Evolutionary conservation across 345 rosid genomes (phyloP), one percentile per base, ranked within the genome.

Genomic region (Moringa oleifera): DNA sequence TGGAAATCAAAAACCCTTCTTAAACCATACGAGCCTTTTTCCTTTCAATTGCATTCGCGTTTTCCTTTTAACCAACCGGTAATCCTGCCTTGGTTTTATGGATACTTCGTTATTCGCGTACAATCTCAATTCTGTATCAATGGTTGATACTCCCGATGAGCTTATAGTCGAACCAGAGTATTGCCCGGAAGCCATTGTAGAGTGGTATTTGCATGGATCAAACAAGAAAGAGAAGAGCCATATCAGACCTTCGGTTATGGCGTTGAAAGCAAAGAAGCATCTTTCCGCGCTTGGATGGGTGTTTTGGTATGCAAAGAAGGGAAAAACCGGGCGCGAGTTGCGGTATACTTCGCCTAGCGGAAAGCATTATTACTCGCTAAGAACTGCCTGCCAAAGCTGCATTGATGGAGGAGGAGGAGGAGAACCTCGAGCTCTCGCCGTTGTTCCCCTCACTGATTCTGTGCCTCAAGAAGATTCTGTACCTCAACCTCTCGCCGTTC

Each of bases 281-380:
- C 78, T 69, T 10, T 28, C 9, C 0, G 23, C 33, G 1, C 9
- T 47, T 36, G 78, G 73, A 0, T 61, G 78, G 78, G 17, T 0
- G 6, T 21, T 65, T 2, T 53, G 46, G 54, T 23, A 23, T 17
- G 41, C 13, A 4, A 3, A 1, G 3, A 53, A 53, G 18, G 64
- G 59, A 0, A 11, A 33, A 11, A 17, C 23, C 0, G 45, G 6
- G 8, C 45, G 21, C 0, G 63, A 60, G 13, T n/a, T 65, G 18
- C 53, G 68, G 0, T 69, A 74, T 53, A 59, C 25, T 17, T 65
- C 70, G 0, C 74, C 78, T 0, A 20, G 33, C 0, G 78, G 71
- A 3, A n/a, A 37, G 0, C n/a, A 13, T 23, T 69, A 22, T 7
- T 22, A 22, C 47, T 69, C 73, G 0, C 58, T 74, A 15, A 55